These are phyloP conservation scores for Cladosporium velox DNA, from an alignment of 2,329 filamentous ascomycete species.

Conservation along the genomic window DNA sequence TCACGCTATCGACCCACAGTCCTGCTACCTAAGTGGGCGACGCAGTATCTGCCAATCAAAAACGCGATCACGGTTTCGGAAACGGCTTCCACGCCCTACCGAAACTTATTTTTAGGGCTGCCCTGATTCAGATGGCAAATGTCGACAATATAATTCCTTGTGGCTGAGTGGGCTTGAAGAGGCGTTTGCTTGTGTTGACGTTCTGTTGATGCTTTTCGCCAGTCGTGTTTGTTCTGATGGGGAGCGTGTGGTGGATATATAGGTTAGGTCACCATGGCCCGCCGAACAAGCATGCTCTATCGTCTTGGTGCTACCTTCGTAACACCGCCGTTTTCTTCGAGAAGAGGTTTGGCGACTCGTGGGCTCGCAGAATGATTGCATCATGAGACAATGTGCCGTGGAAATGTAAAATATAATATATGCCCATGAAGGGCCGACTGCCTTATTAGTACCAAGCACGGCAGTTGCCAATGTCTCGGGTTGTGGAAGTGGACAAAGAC, in stretches of 20 bases:
- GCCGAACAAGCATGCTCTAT: neutral
- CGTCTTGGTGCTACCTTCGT: neutral
- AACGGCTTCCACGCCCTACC: neutral
- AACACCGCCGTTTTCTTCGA: neutral
- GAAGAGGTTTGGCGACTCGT: neutral
- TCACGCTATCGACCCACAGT: slow-evolving; percentile 17
- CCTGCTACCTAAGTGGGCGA: neutral
- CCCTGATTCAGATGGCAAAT: slow-evolving; percentile 1
- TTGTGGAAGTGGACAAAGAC: neutral
- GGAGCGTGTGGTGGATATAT: neutral
- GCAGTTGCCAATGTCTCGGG: neutral
- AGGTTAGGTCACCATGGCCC: neutral
- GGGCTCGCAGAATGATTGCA: neutral
- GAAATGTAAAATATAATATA: neutral
- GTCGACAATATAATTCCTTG: neutral
- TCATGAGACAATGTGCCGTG: neutral
- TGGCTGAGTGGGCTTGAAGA: neutral
- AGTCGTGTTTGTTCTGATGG: neutral
- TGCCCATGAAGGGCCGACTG: neutral
- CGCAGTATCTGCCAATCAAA: slow-evolving; percentile 4
- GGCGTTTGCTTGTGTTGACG: slow-evolving; percentile 18
- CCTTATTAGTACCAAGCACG: neutral
- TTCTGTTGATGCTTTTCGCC: neutral
- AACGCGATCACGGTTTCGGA: neutral
- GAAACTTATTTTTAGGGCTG: slow-evolving; percentile 8